Percentiles rank a stretch among this genome's conserved stretches.
Evolutionary conservation across 495 filamentous ascomycete genomes (phyloP).

Genomic region (Daldinia childiae): DNA sequence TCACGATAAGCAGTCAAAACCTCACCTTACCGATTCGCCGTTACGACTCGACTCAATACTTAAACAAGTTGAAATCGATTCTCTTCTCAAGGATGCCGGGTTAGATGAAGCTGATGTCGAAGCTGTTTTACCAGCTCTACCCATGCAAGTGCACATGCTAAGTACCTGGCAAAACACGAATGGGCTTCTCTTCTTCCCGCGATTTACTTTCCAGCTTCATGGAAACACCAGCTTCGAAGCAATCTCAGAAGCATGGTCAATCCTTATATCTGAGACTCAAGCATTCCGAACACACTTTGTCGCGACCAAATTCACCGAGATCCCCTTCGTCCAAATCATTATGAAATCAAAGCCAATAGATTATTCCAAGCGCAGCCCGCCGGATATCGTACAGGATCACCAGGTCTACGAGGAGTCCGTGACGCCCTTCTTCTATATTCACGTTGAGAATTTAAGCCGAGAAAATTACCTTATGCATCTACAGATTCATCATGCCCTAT

Average conservation of each 20-base stretch:
- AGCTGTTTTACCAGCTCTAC: constrained; percentile 66
- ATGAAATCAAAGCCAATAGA: constrained; percentile 39
- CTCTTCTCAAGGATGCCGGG: constrained; percentile 40
- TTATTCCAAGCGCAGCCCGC: constrained; percentile 10
- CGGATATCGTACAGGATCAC: constrained; percentile 16
- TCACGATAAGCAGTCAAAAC: not conserved
- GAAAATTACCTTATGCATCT: constrained; percentile 50
- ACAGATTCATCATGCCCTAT: constrained; percentile 78
- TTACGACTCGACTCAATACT: constrained; percentile 38
- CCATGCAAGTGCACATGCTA: constrained; percentile 78
- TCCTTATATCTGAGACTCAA: constrained; percentile 60
- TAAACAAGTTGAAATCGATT: constrained; percentile 44
- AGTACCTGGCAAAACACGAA: constrained; percentile 71
- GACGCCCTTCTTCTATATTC: constrained; percentile 32
- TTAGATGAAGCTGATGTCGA: constrained; percentile 60
- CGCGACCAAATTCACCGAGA: constrained; percentile 51
- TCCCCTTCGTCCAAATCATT: constrained; percentile 65
- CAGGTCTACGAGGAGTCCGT: constrained; percentile 24
- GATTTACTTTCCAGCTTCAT: constrained; percentile 63
- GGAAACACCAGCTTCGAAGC: constrained; percentile 48
- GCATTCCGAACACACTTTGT: constrained; percentile 72
- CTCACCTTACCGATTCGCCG: not conserved
- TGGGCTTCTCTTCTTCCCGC: constrained; percentile 68
- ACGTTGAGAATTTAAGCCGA: constrained; percentile 6
- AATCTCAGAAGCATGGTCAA: constrained; percentile 64